Conservation (phyloP, 495 filamentous ascomycete genomes). For the Lasiosphaeris hirsuta region DNA sequence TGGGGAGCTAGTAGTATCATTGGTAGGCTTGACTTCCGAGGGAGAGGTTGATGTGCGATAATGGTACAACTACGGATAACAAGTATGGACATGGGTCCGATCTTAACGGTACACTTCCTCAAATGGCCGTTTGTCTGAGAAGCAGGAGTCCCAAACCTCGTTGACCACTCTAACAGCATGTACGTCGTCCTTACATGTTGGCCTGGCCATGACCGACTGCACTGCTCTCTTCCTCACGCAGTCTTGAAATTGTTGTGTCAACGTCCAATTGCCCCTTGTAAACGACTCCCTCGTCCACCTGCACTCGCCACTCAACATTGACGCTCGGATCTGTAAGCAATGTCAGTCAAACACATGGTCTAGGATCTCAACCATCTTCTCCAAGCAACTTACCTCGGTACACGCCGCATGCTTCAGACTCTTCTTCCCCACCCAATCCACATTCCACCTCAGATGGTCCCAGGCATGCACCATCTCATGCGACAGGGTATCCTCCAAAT, state of each 20-base stretch:
- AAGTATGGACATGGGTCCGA: background rate
- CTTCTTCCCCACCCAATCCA: slow-evolving; percentile 69
- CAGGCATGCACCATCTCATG: slow-evolving; percentile 99
- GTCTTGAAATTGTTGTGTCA: slow-evolving; percentile 89
- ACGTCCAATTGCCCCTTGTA: slow-evolving; percentile 73
- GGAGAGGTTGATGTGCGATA: background rate
- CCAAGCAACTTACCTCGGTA: slow-evolving; percentile 66
- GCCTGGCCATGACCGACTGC: slow-evolving; percentile 68
- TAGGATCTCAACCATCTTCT: too few relatives aligned
- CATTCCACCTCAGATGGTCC: slow-evolving; percentile 87
- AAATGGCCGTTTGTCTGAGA: slow-evolving; percentile 88
- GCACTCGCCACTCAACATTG: slow-evolving; percentile 89
- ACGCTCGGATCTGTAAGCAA: slow-evolving; percentile 72
- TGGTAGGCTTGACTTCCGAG: background rate
- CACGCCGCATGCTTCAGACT: slow-evolving; percentile 83
- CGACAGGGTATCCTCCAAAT: slow-evolving; percentile 89
- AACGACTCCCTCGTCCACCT: slow-evolving; percentile 86
- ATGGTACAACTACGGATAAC: slow-evolving; percentile 15
- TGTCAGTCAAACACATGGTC: slow-evolving; percentile 2
- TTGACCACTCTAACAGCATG: slow-evolving; percentile 87
- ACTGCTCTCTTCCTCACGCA: slow-evolving; percentile 82
- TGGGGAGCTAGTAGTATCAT: background rate
- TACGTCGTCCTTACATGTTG: slow-evolving; percentile 77
- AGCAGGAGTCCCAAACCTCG: slow-evolving; percentile 97
- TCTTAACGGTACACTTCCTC: slow-evolving; percentile 89